Percentiles rank a stretch among this genome's conserved stretches.
Evolutionary conservation across 1,284 basidiomycete species (phyloP).

Genomic region (Malassezia nana): DNA sequence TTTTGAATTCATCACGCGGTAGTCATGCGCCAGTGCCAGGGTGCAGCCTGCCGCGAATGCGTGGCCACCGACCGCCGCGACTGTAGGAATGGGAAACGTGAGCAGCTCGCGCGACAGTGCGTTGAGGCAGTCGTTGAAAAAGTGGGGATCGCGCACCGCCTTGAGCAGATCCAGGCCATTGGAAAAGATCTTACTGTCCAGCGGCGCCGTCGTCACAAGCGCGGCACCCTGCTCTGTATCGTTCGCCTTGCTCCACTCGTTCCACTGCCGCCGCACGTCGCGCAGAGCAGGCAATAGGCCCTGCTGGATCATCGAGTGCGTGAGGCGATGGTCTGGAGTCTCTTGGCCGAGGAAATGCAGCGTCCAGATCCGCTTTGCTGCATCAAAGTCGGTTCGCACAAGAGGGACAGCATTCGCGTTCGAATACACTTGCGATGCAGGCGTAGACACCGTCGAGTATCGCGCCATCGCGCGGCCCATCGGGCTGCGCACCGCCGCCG

Average conservation of each 20-base stretch:
- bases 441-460: background rate
- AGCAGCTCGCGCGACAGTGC: constrained; percentile 50
- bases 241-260: constrained; percentile 44
- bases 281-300: constrained; percentile 65
- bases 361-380: constrained; percentile 25
- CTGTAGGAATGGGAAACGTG: constrained; percentile 54
- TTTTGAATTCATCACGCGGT: constrained; percentile 75
- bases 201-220: constrained; percentile 32
- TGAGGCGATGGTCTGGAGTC: constrained; percentile 61
- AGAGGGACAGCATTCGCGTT: constrained; percentile 5
- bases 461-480: background rate
- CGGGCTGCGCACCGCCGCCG: background rate
- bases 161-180: constrained; percentile 64
- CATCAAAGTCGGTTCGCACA: constrained; percentile 22
- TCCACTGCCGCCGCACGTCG: constrained; percentile 69
- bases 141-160: constrained; percentile 58
- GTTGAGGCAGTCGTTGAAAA: constrained; percentile 54
- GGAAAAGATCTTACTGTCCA: constrained; percentile 32
- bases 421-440: background rate
- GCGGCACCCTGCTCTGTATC: constrained; percentile 30
- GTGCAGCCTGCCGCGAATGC: constrained; percentile 78
- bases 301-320: constrained; percentile 54
- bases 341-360: constrained; percentile 31
- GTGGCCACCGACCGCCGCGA: constrained; percentile 83
- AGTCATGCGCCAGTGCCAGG: constrained; percentile 72